Evolutionary conservation across 2,329 filamentous ascomycete species (phyloP).

Genomic region (Zasmidium cellare): DNA sequence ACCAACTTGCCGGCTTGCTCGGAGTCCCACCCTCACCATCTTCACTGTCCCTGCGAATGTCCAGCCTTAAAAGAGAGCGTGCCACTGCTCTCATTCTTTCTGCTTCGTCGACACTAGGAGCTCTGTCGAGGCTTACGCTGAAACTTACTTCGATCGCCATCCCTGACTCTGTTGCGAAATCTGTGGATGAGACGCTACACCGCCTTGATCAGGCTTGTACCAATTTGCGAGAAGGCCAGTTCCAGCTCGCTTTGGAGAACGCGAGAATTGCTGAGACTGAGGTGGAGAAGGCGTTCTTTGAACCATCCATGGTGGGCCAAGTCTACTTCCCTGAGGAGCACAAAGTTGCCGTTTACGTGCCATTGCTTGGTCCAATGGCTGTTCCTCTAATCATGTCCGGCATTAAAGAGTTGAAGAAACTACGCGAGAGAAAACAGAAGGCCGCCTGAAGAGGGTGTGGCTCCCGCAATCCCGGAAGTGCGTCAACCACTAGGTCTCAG

Average conservation of each 20-base stretch:
- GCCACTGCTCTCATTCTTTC: constrained; percentile 83
- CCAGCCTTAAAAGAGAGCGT: constrained; percentile 80
- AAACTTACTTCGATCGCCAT: constrained; percentile 90
- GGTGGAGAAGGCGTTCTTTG: constrained; percentile 93
- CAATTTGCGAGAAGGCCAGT: constrained; percentile 62
- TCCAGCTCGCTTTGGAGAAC: constrained; percentile 69
- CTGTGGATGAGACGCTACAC: constrained; percentile 74
- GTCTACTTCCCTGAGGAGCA: constrained; percentile 99
- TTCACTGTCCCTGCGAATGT: constrained; percentile 80
- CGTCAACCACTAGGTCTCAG: no score
- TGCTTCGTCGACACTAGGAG: constrained; percentile 91
- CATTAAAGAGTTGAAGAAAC: constrained; percentile 69
- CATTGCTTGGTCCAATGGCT: constrained; percentile 83
- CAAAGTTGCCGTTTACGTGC: constrained; percentile 94
- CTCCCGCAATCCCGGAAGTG: no score
- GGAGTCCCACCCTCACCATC: constrained; percentile 76
- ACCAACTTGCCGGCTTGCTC: constrained; percentile 83
- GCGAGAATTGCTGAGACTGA: constrained; percentile 83
- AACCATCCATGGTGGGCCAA: constrained; percentile 98
- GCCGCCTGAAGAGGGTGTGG: constrained; percentile 7
- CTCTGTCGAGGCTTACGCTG: constrained; percentile 78
- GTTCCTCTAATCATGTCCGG: constrained; percentile 84
- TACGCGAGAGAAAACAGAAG: constrained; percentile 20
- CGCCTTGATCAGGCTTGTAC: constrained; percentile 78
- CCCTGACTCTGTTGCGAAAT: constrained; percentile 79